Base-by-base conservation (phyloP, 192 early-diverging fungal genomes). In the Funneliformis mosseae region DNA sequence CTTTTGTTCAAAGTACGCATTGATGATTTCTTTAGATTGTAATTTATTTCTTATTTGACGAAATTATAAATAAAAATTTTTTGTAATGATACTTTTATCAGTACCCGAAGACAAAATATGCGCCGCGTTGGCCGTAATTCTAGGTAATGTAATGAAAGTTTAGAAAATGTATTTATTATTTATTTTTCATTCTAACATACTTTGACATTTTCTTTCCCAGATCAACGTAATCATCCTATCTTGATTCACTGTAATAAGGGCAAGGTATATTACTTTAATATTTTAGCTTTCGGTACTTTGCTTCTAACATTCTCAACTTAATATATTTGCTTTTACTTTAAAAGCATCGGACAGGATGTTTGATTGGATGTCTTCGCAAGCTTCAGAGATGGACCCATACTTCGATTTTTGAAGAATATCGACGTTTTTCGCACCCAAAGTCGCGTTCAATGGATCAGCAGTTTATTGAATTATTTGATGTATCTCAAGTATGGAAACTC, bases 191-290 rank as follows among this genome's bases (percentile, higher is more conserved):
- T 55, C 8, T 33, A 83, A 38, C 88, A 84, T n/a, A n/a, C 25
- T 46, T 14, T 73, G 78, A 85, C 42, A 78, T 85, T 10, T n/a
- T 88, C 85, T 73, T 69, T 80, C 48, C 80, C 86, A 80, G 93
- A 95, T 75, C 83, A 83, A 16, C 85, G 92, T 39, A 95, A 95
- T 60, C 94, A 95, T 74, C 94, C 94, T 12, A 92, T 99, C 60
- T 80, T 99, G 59, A 93, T 99, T 9, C 97, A 99, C 81, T 99
- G 97, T 83, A 98, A 99, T 83, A 97, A 98, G 84, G 98, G 98
- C 69, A 98, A 98, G 83, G 91, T 89, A 84, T 41, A 59, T 10
- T 16, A 18, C 23, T 4, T 62, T 18, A 21, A 82, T 59, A 23
- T 76, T n/a, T 27, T 76, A n/a, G n/a, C n/a, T 39, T 21, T 23